These are phyloP conservation scores for Trichophyton verrucosum DNA, from an alignment of 2,329 filamentous ascomycete species.

Conservation along the genomic window DNA sequence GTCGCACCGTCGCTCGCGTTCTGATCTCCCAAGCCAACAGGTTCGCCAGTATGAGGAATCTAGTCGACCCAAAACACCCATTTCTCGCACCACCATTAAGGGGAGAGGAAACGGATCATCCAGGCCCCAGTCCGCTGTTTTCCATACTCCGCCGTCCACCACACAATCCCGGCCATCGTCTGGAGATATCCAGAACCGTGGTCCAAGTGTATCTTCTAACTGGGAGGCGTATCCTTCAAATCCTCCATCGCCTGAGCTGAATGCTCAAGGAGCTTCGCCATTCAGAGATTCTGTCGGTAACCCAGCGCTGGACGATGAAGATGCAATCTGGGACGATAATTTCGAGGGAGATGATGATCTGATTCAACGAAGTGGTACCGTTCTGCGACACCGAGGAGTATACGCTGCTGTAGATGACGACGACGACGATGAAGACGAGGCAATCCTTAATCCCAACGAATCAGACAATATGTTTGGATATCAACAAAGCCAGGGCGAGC, in stretches of 20 bases:
- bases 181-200: slow-evolving; percentile 21
- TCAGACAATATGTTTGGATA: slow-evolving; percentile 2
- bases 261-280: slow-evolving; percentile 3
- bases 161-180: slow-evolving; percentile 15
- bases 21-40: slow-evolving; percentile 22
- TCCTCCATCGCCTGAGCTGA: slow-evolving; percentile 19
- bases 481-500: slow-evolving; percentile 22
- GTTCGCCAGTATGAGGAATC: slow-evolving; percentile 20
- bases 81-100: slow-evolving; percentile 19
- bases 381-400: slow-evolving; percentile 25
- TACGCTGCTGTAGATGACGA: slow-evolving; percentile 27
- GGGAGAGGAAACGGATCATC: slow-evolving; percentile 20
- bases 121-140: slow-evolving; percentile 22
- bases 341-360: neutral
- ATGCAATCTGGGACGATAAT: neutral
- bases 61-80: slow-evolving; percentile 21
- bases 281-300: slow-evolving; percentile 18
- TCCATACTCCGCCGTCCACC: slow-evolving; percentile 20
- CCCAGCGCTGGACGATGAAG: slow-evolving; percentile 16
- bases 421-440: slow-evolving; percentile 18
- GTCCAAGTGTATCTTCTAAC: slow-evolving; percentile 29
- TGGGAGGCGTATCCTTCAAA: slow-evolving; percentile 31
- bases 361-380: slow-evolving; percentile 18
- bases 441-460: slow-evolving; percentile 8
- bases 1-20: slow-evolving; percentile 21